Evolutionary conservation across 23 red algal genomes (phyloP), one percentile per base, ranked within the genome.

Genomic region (Cyanidioschyzon merolae): DNA sequence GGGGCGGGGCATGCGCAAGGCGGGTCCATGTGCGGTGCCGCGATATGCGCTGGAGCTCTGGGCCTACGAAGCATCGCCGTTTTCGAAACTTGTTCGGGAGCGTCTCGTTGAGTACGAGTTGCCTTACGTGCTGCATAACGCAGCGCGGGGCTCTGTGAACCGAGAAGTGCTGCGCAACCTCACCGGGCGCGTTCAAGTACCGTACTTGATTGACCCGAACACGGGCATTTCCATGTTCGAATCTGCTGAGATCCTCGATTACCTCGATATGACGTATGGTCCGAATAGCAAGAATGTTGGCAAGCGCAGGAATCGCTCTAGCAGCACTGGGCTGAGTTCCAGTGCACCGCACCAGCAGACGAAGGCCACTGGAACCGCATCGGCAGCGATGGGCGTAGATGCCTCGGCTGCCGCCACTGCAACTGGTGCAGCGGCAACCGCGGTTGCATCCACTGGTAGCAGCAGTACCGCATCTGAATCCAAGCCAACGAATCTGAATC

Each of bases 211-310:
- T 3, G 92, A 96, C 54, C 84, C 87, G 1, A 96, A 96, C 50
- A 96, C 92, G 0, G 84, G 86, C 16, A 77, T 90, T 15, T 75
- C 45, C n/a, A 88, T 96, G 88, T 96, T 96, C 67, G 92, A 96
- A 59, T 82, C 75, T 7, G 88, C 88, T 17, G 74, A 88, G 26
- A 96, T 96, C 38, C 78, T 89, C 7, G 88, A 96, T 45, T 96
- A 96, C 57, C 83, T 96, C 39, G 58, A 79, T 37, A 51, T 68
- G 27, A 87, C 83, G 30, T 96, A 96, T 68, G 85, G 85, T 1
- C 79, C 85, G 7, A 75, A 76, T 0, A 71, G 63, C 30, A 35
- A 25, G 63, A 71, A 71, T 71, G 63, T 27, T 3, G 12, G 63
- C 63, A 71, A 71, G 79, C 85, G 37, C n/a, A 50, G 17, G 90